Evolutionary conservation across 257 asterid species (phyloP), one percentile per base, ranked within the genome.

Genomic region (Nicotiana attenuata): DNA sequence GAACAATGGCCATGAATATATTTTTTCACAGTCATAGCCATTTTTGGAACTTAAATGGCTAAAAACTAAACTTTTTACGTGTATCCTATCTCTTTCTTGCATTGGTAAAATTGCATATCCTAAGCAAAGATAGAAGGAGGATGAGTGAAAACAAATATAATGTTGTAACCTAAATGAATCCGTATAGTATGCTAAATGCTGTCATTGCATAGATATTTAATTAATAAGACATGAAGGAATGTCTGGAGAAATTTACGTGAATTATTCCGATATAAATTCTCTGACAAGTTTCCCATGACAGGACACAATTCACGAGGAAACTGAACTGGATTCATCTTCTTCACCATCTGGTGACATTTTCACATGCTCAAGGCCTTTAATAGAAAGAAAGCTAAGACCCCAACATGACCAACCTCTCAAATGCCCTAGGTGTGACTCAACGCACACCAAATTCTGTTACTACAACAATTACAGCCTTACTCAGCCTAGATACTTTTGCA

Each of bases 401-500:
- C 94, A 83, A 4, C 98, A 95, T 71, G 97, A 93, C 59, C 94
- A 92, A 61, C 76, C 96, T 26, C 85, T 87, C 0, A 95, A 95
- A 75, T 95, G 99, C 82, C 99, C 99, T 5, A 85, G 99, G 3
- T 95, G 99, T 73, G 99, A 95, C 16, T 95, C 99, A 45, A 90
- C 99, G 0, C 94, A 95, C 93, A 95, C 99, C 33, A 95, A 95
- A 55, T 95, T 95, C 87, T 93, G 99, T 61, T 95, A 95, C 89
- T 95, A 95, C 95, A 95, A 95, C 94, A 95, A 95, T 89, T 95
- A 95, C 84, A 92, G 96, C 90, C 89, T 95, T 16, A 86, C 98
- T n/a, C 98, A 95, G 87, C 98, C 98, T 0, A 86, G 98, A 80
- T 95, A 93, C 90, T 95, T 95, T 84, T 95, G 98, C 93, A 95